These are phyloP conservation scores for Protea cynaroides DNA, from an alignment of 164 flowering plant species.

Conservation along the genomic window DNA sequence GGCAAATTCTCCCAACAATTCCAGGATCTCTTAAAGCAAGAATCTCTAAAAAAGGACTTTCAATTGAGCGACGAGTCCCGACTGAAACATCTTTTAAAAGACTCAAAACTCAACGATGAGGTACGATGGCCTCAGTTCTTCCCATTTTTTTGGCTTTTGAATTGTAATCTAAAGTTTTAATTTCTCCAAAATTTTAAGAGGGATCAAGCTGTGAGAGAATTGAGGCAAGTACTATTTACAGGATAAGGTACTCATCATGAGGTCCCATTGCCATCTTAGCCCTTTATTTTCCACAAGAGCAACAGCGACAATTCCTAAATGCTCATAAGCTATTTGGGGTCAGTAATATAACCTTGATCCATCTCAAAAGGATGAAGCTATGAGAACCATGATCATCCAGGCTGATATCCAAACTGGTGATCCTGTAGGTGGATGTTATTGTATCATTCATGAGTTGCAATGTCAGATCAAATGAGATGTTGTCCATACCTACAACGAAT, in stretches of 20 bases:
- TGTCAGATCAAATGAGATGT: slow-evolving; percentile 23
- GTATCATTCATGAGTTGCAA: slow-evolving; percentile 30
- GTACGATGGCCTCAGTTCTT: too few relatives aligned
- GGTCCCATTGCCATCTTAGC: too few relatives aligned
- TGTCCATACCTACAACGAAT: too few relatives aligned
- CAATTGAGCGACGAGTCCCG: too few relatives aligned
- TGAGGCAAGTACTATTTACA: slow-evolving; percentile 48
- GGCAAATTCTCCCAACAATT: slow-evolving; percentile 45
- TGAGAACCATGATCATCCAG: slow-evolving; percentile 51
- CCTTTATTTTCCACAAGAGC: slow-evolving; percentile 61
- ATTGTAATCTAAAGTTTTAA: not conserved
- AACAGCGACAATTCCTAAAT: slow-evolving; percentile 47
- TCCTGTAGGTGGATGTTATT: slow-evolving; percentile 58
- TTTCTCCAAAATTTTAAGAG: slow-evolving; percentile 39
- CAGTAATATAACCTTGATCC: slow-evolving; percentile 42
- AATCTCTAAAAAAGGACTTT: too few relatives aligned
- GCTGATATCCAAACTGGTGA: slow-evolving; percentile 49
- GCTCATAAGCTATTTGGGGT: slow-evolving; percentile 73
- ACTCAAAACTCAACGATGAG: slow-evolving; percentile 37
- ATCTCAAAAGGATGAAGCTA: slow-evolving; percentile 34
- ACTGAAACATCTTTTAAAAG: too few relatives aligned
- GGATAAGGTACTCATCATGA: too few relatives aligned
- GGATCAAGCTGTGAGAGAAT: slow-evolving; percentile 28
- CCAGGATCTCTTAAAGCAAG: slow-evolving; percentile 18
- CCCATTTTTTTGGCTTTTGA: too few relatives aligned